Percentiles rank a stretch among this genome's conserved stretches.
These are phyloP conservation scores for Colletotrichum spaethianum DNA, from an alignment of 2,329 filamentous ascomycete genomes.

Conservation along the genomic window DNA sequence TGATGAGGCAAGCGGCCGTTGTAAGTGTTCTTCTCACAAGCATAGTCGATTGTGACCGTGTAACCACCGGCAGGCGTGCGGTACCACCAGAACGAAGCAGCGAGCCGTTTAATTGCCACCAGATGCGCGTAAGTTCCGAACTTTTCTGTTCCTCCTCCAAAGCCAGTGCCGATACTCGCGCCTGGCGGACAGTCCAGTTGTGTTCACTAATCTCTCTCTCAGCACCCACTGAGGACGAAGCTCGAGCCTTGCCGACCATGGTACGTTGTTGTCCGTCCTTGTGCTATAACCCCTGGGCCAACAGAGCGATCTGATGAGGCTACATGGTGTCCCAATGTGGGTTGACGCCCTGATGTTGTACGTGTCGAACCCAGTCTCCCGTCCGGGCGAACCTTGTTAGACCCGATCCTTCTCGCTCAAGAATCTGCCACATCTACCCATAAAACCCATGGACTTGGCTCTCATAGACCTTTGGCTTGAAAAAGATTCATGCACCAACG, in stretches of 20 bases:
- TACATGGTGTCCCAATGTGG: neutral
- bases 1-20: conserved; percentile 35
- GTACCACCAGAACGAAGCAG: conserved; percentile 6
- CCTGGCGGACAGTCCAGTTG: neutral
- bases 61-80: conserved; percentile 5
- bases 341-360: neutral
- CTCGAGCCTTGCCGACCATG: conserved; percentile 19
- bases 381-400: neutral
- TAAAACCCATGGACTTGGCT: neutral
- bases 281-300: neutral
- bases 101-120: conserved; percentile 2
- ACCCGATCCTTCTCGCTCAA: neutral
- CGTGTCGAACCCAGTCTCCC: neutral
- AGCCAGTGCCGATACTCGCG: neutral
- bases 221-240: neutral
- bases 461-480: neutral
- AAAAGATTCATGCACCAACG: neutral
- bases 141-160: neutral
- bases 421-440: neutral
- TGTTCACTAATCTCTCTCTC: conserved; percentile 17
- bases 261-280: conserved; percentile 20
- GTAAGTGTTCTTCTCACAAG: conserved; percentile 1
- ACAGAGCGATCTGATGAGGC: neutral
- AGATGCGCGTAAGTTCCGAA: neutral
- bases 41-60: conserved; percentile 18